Evolutionary conservation across 805 yeast genomes (phyloP).

Genomic region (Suhomyces prunicola): DNA sequence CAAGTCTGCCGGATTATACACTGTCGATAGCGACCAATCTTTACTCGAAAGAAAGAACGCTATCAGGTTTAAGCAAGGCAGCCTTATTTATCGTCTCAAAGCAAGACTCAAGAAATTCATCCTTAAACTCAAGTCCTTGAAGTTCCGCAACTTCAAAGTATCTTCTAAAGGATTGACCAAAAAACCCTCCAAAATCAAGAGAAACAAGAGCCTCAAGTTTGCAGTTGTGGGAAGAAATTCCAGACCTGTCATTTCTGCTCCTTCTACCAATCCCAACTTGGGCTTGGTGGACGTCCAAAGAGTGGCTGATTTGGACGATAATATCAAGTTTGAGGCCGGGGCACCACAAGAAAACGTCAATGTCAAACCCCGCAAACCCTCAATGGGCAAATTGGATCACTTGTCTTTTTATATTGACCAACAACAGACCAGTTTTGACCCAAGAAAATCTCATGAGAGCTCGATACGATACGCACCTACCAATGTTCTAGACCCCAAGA

Average conservation of each 20-base stretch:
- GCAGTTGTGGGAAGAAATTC: not conserved
- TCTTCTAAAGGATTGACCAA: slow-evolving; percentile 16
- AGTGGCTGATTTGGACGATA: slow-evolving; percentile 19
- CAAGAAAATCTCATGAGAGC: slow-evolving; percentile 2
- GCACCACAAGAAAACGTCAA: slow-evolving; percentile 18
- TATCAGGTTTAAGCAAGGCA: slow-evolving; percentile 32
- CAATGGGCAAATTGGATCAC: slow-evolving; percentile 16
- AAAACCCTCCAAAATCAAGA: slow-evolving; percentile 9
- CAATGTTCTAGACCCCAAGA: slow-evolving; percentile 7
- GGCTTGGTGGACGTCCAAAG: slow-evolving; percentile 16
- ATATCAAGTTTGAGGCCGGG: slow-evolving; percentile 22
- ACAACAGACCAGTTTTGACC: slow-evolving; percentile 18
- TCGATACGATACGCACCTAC: slow-evolving; percentile 7
- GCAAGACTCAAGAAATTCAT: slow-evolving; percentile 23
- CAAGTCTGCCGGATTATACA: not conserved
- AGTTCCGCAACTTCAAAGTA: slow-evolving; percentile 21
- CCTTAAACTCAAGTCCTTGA: slow-evolving; percentile 18
- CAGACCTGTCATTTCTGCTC: slow-evolving; percentile 22
- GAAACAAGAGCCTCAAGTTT: not conserved
- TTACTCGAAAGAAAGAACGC: slow-evolving; percentile 28
- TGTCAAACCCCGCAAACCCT: not conserved
- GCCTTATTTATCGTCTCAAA: slow-evolving; percentile 30
- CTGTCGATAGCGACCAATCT: slow-evolving; percentile 1
- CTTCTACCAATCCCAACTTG: slow-evolving; percentile 30
- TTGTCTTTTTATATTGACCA: slow-evolving; percentile 25